Base-by-base conservation (phyloP, 257 asterid species). In the Echium plantagineum region DNA sequence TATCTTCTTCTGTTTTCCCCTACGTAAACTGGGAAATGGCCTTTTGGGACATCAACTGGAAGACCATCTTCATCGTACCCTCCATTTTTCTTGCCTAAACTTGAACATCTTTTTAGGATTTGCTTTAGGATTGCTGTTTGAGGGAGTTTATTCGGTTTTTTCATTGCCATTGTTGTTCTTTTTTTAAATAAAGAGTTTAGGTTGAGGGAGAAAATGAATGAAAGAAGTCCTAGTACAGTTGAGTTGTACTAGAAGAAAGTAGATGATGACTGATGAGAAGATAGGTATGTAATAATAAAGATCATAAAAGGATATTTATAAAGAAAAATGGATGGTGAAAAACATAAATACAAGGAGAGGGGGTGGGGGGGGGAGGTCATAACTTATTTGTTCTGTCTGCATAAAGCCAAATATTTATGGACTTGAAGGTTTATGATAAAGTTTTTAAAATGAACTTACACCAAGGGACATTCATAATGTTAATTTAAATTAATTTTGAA, bases 21-120 rank as follows among this genome's bases (percentile, higher is more conserved):
- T 0, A 80, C 78, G 46, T 77, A 80, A 0, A 80, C 78, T n/a
- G 74, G 78, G 35, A 80, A 80, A 59, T 80, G 85, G 0, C 82
- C 85, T 64, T 80, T 80, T 6, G 85, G 85, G 0, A 80, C 85
- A 71, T 76, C 85, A 9, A 63, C 18, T 0, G 85, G 82, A 5
- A 66, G 77, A 0, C 68, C 73, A 10, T 79, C 77, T 38, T 73
- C 77, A 4, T 59, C 58, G 59, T 72, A 70, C 0, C 65, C 49
- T 42, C 49, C 69, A 2, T 70, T 52, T 46, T 73, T 75, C 77
- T 65, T 79, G 15, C 84, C 84, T 56, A 79, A 71, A 61, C 84
- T 79, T 1, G 84, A 72, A 61, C 84, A 79, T 57, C 79, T 67
- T 46, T 70, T 75, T 9, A 79, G 35, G 32, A 79, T 79, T 71